phyloP scores from a whole-genome alignment of 768 basidiomycete species.

The Sporobolomyces pararoseus region DNA sequence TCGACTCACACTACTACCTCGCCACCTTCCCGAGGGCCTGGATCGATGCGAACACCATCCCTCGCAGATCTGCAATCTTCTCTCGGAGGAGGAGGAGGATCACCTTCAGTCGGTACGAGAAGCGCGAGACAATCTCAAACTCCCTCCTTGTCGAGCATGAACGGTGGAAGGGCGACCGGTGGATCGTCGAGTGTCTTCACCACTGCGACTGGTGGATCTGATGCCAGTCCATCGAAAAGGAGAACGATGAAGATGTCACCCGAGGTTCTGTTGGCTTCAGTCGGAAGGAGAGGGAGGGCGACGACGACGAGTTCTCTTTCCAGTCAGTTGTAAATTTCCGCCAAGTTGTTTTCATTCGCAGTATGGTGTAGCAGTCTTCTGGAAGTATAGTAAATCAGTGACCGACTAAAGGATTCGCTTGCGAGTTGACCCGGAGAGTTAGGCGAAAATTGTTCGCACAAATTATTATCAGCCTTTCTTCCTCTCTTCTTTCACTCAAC shows the following conservation, averaged over 20 bases:
- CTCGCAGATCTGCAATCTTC: constrained; percentile 31
- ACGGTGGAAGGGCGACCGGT: not conserved
- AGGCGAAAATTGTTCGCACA: too few species aligned
- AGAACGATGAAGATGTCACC: constrained; percentile 10
- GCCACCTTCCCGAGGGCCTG: not conserved
- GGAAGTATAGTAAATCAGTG: too few species aligned
- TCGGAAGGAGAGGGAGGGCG: constrained; percentile 1
- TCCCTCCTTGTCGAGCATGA: constrained; percentile 2
- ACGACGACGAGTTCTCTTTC: not conserved
- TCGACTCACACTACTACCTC: not conserved
- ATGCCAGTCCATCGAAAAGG: constrained; percentile 5
- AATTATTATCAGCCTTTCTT: not conserved
- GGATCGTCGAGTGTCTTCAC: constrained; percentile 9
- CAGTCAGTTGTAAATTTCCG: not conserved
- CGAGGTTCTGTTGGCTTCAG: constrained; percentile 14
- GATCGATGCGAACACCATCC: constrained; percentile 2
- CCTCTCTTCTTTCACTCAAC: not conserved
- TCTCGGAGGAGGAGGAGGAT: not conserved
- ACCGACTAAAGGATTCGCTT: too few species aligned
- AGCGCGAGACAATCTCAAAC: constrained; percentile 16
- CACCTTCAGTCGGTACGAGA: not conserved
- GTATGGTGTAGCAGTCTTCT: too few species aligned
- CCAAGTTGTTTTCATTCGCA: not conserved
- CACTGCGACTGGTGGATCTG: not conserved
- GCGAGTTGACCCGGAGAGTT: too few species aligned